Percentiles rank a stretch among this genome's conserved stretches.
Evolutionary conservation across 768 basidiomycete genomes (phyloP).

Genomic region (Tricholomella constricta): DNA sequence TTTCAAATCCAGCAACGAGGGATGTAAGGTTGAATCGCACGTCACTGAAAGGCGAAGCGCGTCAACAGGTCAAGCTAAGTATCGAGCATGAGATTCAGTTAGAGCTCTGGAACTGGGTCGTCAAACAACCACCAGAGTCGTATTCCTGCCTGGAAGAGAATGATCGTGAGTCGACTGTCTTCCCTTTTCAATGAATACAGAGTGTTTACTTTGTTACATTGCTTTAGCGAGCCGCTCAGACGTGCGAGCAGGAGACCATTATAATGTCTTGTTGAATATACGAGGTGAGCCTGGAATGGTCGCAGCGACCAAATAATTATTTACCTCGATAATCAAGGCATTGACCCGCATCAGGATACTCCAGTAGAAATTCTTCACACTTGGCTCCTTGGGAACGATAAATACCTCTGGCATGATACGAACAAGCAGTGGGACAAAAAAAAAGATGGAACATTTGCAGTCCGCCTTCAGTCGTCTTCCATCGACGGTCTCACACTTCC

Average conservation of each 20-base stretch:
- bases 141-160: conserved; percentile 1
- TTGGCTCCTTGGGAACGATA: background rate
- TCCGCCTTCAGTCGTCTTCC: background rate
- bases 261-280: conserved; percentile 22
- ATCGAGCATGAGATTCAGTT: conserved; percentile 18
- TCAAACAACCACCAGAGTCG: conserved; percentile 16
- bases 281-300: conserved; percentile 24
- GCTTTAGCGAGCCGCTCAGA: conserved; percentile 2
- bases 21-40: conserved; percentile 2
- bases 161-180: conserved; percentile 5
- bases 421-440: background rate
- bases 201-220: background rate
- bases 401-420: background rate
- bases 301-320: no score
- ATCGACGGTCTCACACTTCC: background rate
- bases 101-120: conserved; percentile 22
- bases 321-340: background rate
- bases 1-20: conserved; percentile 1
- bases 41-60: conserved; percentile 1
- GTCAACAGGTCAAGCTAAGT: conserved; percentile 3
- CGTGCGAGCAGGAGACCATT: conserved; percentile 21
- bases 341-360: background rate
- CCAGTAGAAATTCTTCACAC: background rate
- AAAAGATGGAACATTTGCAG: background rate
- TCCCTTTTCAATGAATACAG: background rate